Evolutionary conservation across 164 flowering plant genomes (phyloP).

Genomic region (Malania oleifera): DNA sequence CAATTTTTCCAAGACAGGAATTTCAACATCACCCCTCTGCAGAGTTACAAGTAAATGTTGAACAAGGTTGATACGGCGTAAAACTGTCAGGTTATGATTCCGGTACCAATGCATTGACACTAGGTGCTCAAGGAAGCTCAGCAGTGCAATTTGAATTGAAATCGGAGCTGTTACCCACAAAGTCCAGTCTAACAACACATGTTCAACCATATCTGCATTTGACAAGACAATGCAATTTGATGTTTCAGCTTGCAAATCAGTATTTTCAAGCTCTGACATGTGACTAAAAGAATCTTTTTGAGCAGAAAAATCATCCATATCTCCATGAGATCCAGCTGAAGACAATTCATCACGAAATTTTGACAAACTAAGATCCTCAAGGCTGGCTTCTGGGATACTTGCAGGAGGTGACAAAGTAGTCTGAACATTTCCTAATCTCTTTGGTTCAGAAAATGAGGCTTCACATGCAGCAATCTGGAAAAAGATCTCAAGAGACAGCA

Average conservation of each 20-base stretch:
- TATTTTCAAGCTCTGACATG: slow-evolving; percentile 85
- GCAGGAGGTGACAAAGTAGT: slow-evolving; percentile 38
- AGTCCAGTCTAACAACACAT: slow-evolving; percentile 98
- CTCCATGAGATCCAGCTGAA: slow-evolving; percentile 84
- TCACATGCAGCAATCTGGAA: slow-evolving; percentile 99
- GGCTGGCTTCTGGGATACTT: slow-evolving; percentile 40
- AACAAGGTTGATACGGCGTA: slow-evolving; percentile 90
- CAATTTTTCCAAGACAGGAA: slow-evolving; percentile 89
- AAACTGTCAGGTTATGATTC: slow-evolving; percentile 87
- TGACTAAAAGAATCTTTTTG: slow-evolving; percentile 87
- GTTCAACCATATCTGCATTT: slow-evolving; percentile 98
- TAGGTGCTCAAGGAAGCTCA: slow-evolving; percentile 91
- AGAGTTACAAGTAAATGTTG: slow-evolving; percentile 91
- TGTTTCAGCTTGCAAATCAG: slow-evolving; percentile 62
- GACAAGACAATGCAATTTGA: slow-evolving; percentile 95
- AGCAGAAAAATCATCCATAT: slow-evolving; percentile 84
- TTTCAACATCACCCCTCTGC: slow-evolving; percentile 99
- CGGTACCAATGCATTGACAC: slow-evolving; percentile 99
- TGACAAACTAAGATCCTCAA: slow-evolving; percentile 61
- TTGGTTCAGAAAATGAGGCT: slow-evolving; percentile 94
- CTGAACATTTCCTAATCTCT: slow-evolving; percentile 38
- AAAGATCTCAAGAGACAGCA: slow-evolving; percentile 92
- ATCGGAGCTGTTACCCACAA: slow-evolving; percentile 90
- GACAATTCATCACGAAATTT: slow-evolving; percentile 81
- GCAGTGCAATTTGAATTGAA: slow-evolving; percentile 80